Conservation (phyloP, 192 early-diverging fungal species). For the Cetraspora pellucida region DNA sequence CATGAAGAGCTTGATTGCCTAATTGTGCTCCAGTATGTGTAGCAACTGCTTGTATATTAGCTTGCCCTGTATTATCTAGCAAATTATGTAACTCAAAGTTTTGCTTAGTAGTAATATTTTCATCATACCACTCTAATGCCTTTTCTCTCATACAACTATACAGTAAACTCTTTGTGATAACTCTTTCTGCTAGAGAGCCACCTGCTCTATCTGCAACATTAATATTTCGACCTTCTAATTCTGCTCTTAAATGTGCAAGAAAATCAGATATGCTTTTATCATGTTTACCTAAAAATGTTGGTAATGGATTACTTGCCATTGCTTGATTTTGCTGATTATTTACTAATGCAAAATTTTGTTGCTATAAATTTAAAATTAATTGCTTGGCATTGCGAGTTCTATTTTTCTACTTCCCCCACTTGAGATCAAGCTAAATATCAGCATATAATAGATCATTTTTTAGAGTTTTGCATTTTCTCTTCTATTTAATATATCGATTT, state of each 20-base stretch:
- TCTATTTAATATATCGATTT: too few species aligned
- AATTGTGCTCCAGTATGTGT: neutral
- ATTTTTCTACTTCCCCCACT: constrained; percentile 11
- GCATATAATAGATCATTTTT: neutral
- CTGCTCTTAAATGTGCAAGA: neutral
- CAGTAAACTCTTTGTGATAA: neutral
- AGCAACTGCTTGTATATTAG: neutral
- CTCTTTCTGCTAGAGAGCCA: neutral
- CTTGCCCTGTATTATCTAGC: neutral
- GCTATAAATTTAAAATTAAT: neutral
- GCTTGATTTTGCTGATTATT: too few species aligned
- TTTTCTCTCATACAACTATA: constrained; percentile 13
- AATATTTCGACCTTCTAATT: neutral
- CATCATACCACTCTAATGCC: constrained; percentile 2
- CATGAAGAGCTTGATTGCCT: neutral
- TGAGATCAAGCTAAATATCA: constrained; percentile 6
- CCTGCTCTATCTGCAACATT: constrained; percentile 16
- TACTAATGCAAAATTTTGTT: too few species aligned
- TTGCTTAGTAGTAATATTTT: neutral
- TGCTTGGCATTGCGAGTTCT: neutral
- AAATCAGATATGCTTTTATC: neutral
- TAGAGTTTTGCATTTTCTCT: neutral
- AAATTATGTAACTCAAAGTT: neutral
- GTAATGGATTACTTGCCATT: too few species aligned
- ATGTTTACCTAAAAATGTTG: too few species aligned